These are phyloP conservation scores for Botryococcus braunii DNA, from an alignment of 163 green algal species.

Conservation along the genomic window DNA sequence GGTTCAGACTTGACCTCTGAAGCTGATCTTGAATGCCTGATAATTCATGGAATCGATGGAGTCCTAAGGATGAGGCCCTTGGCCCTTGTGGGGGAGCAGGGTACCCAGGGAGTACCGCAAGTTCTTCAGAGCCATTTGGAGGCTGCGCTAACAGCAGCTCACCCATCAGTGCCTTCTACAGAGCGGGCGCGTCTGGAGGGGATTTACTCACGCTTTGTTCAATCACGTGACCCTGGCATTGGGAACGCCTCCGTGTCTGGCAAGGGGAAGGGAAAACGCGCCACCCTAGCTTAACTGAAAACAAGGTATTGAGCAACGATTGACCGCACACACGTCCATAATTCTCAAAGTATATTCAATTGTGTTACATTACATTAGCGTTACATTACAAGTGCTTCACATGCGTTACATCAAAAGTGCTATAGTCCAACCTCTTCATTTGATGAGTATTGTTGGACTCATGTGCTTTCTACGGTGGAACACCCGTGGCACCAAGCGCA, in stretches of 20 bases:
- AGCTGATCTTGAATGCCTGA: background rate
- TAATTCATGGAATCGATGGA: background rate
- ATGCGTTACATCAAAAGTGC: too few species aligned
- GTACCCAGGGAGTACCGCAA: background rate
- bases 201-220: constrained; percentile 42
- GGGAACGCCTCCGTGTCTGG: background rate
- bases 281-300: constrained; percentile 38
- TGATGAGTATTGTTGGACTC: too few species aligned
- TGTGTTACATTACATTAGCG: too few species aligned
- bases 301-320: too few species aligned
- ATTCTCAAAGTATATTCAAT: too few species aligned
- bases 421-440: too few species aligned
- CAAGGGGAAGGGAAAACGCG: constrained; percentile 20
- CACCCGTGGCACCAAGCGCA: too few species aligned
- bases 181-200: constrained; percentile 39
- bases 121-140: constrained; percentile 38
- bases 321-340: too few species aligned
- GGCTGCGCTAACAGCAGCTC: constrained; percentile 30
- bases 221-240: constrained; percentile 23
- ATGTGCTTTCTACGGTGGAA: too few species aligned
- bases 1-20: background rate
- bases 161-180: constrained; percentile 41
- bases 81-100: background rate
- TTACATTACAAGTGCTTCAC: too few species aligned
- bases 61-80: background rate